Base-by-base conservation (phyloP, 768 basidiomycete genomes). In the Lentinula sp. region DNA sequence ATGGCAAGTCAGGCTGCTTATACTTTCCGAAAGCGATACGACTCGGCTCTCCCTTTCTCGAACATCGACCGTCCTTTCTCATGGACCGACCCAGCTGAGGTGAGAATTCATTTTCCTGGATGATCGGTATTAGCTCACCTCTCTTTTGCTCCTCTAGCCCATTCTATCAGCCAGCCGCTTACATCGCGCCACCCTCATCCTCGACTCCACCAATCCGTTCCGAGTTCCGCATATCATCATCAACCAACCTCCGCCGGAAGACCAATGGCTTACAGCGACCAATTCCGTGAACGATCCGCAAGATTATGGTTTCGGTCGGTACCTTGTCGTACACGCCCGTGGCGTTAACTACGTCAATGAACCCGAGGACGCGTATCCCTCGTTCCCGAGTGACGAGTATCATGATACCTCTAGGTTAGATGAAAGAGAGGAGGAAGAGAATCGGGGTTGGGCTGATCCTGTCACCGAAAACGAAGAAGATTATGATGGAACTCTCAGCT, bases 51-150 rank as follows among this genome's bases (percentile, higher is more conserved):
- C 6, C 69, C 72, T 64, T 59, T 75, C 18, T 65, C 63, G 28
- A 61, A 67, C 6, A 55, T 77, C 35, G 81, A 83, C 57, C 69
- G 66, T 48, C 71, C 75, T 6, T 83, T 76, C 66, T 60, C 61
- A 43, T 86, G 83, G 84, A 69, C 68, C 32, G 83, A 86, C 68
- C 78, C 81, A 50, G 83, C 80, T 35, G 76, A 80, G 71, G 82
- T 81, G 68, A 66, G 71, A 23, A 63, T 49, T 45, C 23, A 55
- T 52, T 54, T n/a, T 50, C 32, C 41, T 10, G 4, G 36, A 36
- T 13, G 41, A 36, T 50, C 36, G 12, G 36, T 55, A 0, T 28
- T 15, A 66, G 67, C 12, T 23, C 28, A 51, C 15, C n/a, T n/a
- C n/a, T n/a, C 15, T 18, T 45, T 51, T 37, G 53, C 60, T 45